Evolutionary conservation across 257 asterid species (phyloP).

Genomic region (Thymus quinquecostatus): DNA sequence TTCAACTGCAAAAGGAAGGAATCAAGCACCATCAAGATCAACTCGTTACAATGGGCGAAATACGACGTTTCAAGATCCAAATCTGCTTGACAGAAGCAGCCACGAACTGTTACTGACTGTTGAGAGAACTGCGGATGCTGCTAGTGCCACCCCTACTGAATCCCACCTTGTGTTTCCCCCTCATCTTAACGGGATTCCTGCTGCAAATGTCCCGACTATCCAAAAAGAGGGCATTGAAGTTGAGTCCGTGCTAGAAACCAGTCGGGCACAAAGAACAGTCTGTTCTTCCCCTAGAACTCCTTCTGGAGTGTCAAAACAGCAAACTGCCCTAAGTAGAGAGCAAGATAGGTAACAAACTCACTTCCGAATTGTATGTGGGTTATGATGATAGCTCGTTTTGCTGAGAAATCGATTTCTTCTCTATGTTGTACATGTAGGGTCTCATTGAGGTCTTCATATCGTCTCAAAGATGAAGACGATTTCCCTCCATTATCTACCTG

Average conservation of each 20-base stretch:
- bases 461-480: constrained; percentile 76
- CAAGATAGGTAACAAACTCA: constrained; percentile 61
- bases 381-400: constrained; percentile 35
- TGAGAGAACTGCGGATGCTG: constrained; percentile 28
- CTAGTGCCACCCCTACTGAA: constrained; percentile 30
- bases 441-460: constrained; percentile 60
- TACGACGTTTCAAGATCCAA: constrained; percentile 37
- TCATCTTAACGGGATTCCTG: constrained; percentile 39
- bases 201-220: constrained; percentile 34
- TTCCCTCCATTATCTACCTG: constrained; percentile 76
- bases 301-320: constrained; percentile 38
- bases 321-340: constrained; percentile 42
- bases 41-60: constrained; percentile 44
- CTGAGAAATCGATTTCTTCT: constrained; percentile 31
- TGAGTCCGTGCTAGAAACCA: constrained; percentile 37
- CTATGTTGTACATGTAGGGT: constrained; percentile 54
- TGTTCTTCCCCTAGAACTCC: constrained; percentile 38
- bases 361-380: constrained; percentile 28
- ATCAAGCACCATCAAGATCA: constrained; percentile 43
- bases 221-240: constrained; percentile 48
- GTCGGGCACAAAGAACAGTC: constrained; percentile 38
- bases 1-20: constrained; percentile 50
- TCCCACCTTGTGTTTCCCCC: constrained; percentile 40
- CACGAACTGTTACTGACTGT: constrained; percentile 40
- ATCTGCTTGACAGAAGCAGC: constrained; percentile 45